A percentile compares a stretch with the other conserved stretches of the same genome.
phyloP scores from a whole-genome alignment of 2,329 filamentous ascomycete species.

The Fusarium sublunatum region DNA sequence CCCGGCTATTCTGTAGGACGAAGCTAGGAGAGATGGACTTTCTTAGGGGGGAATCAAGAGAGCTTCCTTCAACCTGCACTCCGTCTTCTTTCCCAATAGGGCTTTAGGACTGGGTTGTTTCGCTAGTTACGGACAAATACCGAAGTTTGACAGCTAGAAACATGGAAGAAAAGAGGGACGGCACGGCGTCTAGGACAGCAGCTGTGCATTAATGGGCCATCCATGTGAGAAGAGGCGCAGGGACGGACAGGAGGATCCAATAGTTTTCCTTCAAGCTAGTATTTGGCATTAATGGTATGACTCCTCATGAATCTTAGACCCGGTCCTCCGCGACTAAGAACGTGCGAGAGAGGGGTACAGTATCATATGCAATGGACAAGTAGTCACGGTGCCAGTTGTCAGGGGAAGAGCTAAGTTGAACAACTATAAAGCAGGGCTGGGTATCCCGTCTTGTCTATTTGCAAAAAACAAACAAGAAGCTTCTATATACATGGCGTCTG shows the following conservation, averaged over 20 bases:
- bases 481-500: slow-evolving; percentile 44
- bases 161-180: slow-evolving; percentile 38
- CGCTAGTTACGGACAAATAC: slow-evolving; percentile 39
- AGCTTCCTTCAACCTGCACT: slow-evolving; percentile 11
- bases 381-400: slow-evolving; percentile 19
- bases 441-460: slow-evolving; percentile 45
- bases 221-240: slow-evolving; percentile 41
- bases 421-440: slow-evolving; percentile 47
- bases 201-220: slow-evolving; percentile 29
- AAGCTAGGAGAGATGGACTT: slow-evolving; percentile 4
- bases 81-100: slow-evolving; percentile 22
- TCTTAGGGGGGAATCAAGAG: slow-evolving; percentile 16
- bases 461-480: slow-evolving; percentile 40
- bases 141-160: slow-evolving; percentile 33
- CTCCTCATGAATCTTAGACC: slow-evolving; percentile 42
- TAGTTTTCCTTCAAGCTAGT: slow-evolving; percentile 39
- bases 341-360: slow-evolving; percentile 9
- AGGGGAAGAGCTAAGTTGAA: slow-evolving; percentile 12
- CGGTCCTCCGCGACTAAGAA: slow-evolving; percentile 28
- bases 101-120: slow-evolving; percentile 30
- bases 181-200: slow-evolving; percentile 28
- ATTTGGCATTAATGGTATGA: slow-evolving; percentile 42
- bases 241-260: slow-evolving; percentile 38
- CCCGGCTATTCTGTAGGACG: slow-evolving; percentile 4
- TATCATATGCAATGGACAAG: slow-evolving; percentile 22